Conservation (phyloP, 2,329 filamentous ascomycete genomes). For the Thermoascus crustaceus region DNA sequence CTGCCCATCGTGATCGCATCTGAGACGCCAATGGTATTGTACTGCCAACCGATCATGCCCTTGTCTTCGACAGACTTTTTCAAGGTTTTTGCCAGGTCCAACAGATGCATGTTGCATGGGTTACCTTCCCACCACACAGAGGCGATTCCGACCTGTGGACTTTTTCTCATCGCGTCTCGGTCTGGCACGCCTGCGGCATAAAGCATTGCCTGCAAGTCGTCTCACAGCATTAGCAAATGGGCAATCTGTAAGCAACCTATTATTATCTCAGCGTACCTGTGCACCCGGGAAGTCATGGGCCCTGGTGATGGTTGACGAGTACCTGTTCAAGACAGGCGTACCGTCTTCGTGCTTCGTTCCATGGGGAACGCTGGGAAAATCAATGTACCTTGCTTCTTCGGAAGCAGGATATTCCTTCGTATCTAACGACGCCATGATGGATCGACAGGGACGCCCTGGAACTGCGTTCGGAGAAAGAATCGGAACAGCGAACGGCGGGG, state of each 20-base stretch:
- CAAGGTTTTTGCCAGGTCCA: conserved; percentile 79
- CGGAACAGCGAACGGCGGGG: neutral
- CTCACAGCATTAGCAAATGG: neutral
- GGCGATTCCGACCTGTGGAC: conserved; percentile 82
- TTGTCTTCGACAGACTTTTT: conserved; percentile 73
- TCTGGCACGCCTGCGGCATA: conserved; percentile 86
- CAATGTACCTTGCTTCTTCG: conserved; percentile 46
- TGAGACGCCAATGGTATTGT: conserved; percentile 82
- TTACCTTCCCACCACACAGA: conserved; percentile 98
- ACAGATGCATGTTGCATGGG: conserved; percentile 74
- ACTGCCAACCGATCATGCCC: conserved; percentile 90
- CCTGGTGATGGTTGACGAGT: conserved; percentile 72
- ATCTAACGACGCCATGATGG: conserved; percentile 17
- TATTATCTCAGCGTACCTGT: conserved; percentile 65
- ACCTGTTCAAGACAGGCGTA: conserved; percentile 67
- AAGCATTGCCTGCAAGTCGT: conserved; percentile 67
- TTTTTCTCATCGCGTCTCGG: conserved; percentile 75
- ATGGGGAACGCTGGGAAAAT: conserved; percentile 49
- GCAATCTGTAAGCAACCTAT: conserved; percentile 6
- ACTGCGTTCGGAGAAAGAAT: no score
- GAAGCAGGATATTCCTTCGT: conserved; percentile 19
- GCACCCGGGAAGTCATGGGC: conserved; percentile 88
- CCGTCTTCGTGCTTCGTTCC: conserved; percentile 47
- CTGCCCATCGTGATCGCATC: conserved; percentile 94
- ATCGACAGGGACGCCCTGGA: no score